Percentiles rank a stretch among this genome's conserved stretches.
Conservation (phyloP, 306 rosid genomes). For the cucumber (Cucumis sativus) region DNA sequence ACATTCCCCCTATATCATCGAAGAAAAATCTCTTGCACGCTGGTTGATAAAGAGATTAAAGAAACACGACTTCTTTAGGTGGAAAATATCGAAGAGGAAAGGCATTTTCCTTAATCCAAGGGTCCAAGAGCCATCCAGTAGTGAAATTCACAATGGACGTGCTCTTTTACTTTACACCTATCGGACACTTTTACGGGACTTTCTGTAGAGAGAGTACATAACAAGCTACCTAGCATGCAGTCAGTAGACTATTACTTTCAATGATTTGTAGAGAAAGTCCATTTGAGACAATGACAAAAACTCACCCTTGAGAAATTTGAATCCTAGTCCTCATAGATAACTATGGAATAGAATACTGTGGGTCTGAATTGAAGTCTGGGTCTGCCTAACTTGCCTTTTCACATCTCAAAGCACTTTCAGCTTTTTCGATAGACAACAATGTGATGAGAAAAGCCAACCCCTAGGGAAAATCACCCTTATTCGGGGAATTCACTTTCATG, state of each 20-base stretch:
- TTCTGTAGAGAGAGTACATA: not conserved
- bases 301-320: not conserved
- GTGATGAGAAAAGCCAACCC: not conserved
- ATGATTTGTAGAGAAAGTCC: not conserved
- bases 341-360: not conserved
- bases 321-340: not conserved
- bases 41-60: not conserved
- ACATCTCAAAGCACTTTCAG: slow-evolving; percentile 1
- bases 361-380: not conserved
- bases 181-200: not conserved
- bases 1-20: not conserved
- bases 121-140: not conserved
- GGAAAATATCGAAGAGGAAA: not conserved
- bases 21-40: not conserved
- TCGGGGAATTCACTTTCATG: not conserved
- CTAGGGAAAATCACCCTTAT: not conserved
- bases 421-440: not conserved
- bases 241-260: not conserved
- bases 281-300: not conserved
- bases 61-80: not conserved
- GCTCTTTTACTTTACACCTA: not conserved
- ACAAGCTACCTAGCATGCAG: not conserved
- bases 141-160: not conserved
- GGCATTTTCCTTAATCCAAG: not conserved
- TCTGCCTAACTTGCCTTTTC: not conserved